Percentiles rank a stretch among this genome's conserved stretches.
Evolutionary conservation across 2,329 filamentous ascomycete species (phyloP).

Genomic region (Akanthomyces lecanii): DNA sequence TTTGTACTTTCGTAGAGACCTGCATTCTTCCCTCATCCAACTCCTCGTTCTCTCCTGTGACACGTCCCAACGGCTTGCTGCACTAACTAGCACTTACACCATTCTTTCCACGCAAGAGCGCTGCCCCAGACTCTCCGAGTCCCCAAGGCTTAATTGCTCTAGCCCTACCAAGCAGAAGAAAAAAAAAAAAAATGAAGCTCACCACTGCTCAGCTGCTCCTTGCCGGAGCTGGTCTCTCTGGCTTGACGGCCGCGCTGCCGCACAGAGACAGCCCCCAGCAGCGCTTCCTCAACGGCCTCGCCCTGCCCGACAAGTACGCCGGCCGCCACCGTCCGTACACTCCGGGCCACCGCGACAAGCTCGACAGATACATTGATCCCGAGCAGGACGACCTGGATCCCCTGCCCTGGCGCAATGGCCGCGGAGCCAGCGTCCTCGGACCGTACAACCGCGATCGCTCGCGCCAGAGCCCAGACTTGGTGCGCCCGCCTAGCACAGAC

Average conservation of each 20-base stretch:
- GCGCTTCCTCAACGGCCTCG: conserved; percentile 47
- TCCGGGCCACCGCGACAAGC: conserved; percentile 55
- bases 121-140: not conserved
- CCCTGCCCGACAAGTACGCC: conserved; percentile 38
- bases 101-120: not conserved
- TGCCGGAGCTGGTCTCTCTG: conserved; percentile 23
- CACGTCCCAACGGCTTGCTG: not conserved
- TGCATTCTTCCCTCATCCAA: not conserved
- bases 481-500: conserved; percentile 70
- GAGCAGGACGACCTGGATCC: conserved; percentile 59
- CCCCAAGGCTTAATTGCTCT: not conserved
- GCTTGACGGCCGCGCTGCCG: conserved; percentile 23
- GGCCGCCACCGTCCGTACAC: conserved; percentile 49
- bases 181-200: conserved; percentile 25
- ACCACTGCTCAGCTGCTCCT: conserved; percentile 26
- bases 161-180: not conserved
- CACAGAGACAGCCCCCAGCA: conserved; percentile 51
- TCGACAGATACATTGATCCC: conserved; percentile 59
- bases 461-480: conserved; percentile 65
- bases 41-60: not conserved
- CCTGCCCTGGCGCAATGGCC: conserved; percentile 59
- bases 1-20: not conserved
- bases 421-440: conserved; percentile 63
- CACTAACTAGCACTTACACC: not conserved
- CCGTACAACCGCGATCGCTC: conserved; percentile 66